Evolutionary conservation across 2,329 filamentous ascomycete species (phyloP).

Genomic region (Beauveria rudraprayagi): DNA sequence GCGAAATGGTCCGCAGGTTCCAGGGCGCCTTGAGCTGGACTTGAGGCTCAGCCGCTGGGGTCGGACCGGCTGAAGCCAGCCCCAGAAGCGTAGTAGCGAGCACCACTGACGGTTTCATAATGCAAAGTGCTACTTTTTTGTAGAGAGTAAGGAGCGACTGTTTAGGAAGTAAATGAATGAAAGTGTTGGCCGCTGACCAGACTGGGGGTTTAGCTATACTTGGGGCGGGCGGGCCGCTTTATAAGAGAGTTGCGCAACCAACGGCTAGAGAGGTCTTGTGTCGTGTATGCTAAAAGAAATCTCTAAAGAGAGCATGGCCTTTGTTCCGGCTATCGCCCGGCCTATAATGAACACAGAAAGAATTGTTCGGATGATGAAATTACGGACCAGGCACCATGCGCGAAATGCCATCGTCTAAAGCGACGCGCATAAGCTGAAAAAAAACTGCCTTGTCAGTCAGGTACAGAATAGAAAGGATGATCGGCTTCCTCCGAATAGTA

Average conservation of each 20-base stretch:
- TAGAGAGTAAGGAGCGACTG: background rate
- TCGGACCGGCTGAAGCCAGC: background rate
- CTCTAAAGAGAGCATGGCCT: too few relatives aligned
- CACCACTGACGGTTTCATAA: background rate
- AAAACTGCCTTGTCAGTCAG: too few relatives aligned
- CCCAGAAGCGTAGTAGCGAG: background rate
- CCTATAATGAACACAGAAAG: too few relatives aligned
- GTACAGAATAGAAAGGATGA: background rate
- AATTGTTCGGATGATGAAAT: too few relatives aligned
- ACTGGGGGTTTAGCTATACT: background rate
- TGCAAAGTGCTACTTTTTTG: background rate
- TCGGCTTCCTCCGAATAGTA: background rate
- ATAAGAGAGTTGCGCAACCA: too few relatives aligned
- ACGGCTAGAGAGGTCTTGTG: too few relatives aligned
- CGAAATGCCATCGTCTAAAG: too few relatives aligned
- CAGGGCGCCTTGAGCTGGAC: conserved; percentile 25
- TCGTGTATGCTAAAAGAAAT: too few relatives aligned
- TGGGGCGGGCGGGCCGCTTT: too few relatives aligned
- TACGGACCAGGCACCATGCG: too few relatives aligned
- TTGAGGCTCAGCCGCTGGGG: background rate
- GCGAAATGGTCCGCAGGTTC: background rate
- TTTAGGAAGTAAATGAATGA: background rate
- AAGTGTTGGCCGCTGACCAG: background rate
- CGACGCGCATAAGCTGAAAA: too few relatives aligned
- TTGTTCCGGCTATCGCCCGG: too few relatives aligned